Percentiles rank a stretch among this genome's conserved stretches.
Conservation (phyloP, 2,329 filamentous ascomycete species). For the Ceratocystiopsis sp. region DNA sequence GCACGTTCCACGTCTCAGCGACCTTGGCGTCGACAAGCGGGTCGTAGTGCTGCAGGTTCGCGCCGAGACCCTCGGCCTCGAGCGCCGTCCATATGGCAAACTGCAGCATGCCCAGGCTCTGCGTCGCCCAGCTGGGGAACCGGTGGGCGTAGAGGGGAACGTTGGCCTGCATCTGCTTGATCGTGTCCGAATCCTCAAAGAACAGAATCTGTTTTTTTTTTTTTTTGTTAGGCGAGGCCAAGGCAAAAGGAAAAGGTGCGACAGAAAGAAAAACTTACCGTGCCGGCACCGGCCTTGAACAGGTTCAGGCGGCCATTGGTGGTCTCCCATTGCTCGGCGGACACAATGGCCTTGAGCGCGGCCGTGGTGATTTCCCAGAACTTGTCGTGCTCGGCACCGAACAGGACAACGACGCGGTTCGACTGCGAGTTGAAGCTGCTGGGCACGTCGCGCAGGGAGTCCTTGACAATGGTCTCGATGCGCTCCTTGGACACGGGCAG, state of each 20-base stretch:
- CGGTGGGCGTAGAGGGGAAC: conserved; percentile 61
- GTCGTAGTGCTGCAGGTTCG: conserved; percentile 90
- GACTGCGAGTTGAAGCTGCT: conserved; percentile 82
- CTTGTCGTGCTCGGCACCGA: conserved; percentile 70
- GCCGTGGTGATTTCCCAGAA: conserved; percentile 63
- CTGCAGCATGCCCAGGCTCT: conserved; percentile 72
- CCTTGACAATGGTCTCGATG: conserved; percentile 47
- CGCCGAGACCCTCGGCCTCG: conserved; percentile 68
- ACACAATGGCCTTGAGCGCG: conserved; percentile 50
- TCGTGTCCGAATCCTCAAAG: conserved; percentile 59
- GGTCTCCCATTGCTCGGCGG: conserved; percentile 41
- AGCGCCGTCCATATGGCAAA: conserved; percentile 66
- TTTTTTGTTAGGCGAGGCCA: neutral
- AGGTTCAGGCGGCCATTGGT: conserved; percentile 27
- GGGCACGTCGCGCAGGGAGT: conserved; percentile 52
- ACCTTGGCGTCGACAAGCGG: conserved; percentile 65
- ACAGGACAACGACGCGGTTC: conserved; percentile 60
- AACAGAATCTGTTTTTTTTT: conserved; percentile 48
- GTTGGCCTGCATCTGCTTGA: conserved; percentile 49
- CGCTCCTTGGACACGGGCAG: conserved; percentile 38
- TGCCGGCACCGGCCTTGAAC: conserved; percentile 61
- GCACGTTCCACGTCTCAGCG: conserved; percentile 49
- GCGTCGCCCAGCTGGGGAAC: conserved; percentile 61
- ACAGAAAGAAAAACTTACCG: conserved; percentile 32
- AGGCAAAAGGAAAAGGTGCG: neutral